Evolutionary conservation across 371 early-diverging fungal species (phyloP), one percentile per base, ranked within the genome.

Genomic region (Lichtheimia ramosa): DNA sequence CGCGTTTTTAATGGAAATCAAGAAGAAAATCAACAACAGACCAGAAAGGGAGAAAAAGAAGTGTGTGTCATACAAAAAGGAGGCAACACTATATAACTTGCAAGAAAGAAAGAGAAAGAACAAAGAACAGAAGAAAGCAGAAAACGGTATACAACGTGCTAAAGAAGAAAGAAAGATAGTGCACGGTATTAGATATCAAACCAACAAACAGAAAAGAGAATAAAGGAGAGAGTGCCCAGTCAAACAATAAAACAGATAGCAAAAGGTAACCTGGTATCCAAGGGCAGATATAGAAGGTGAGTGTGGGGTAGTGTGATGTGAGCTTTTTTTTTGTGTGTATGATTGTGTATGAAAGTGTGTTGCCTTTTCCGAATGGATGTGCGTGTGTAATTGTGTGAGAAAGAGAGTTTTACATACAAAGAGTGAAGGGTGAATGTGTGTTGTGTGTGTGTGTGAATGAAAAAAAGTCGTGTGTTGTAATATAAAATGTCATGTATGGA

Each of bases 281-380:
- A 46, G 46, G 27, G 7, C 23, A 27, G 51, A 27, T 51, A 51
- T 51, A 51, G 25, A 51, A 51, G 23, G 16, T 27, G 27, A 51
- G 23, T 21, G 21, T n/a, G 20, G 13, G 20, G 13, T 18, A 48
- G 48, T 48, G 51, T 8, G 24, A 27, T 51, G 34, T 34, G 34
- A 34, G 34, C 34, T 34, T 34, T 34, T 34, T 34, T 34, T 34
- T 34, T 34, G 27, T 51, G 25, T 51, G 25, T 51, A 28, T 51
- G 20, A 15, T 14, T 25, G 25, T 15, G 4, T 25, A 28, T 51
- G 20, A 12, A 5, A 23, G 23, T 49, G 20, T 20, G 51, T 43
- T 53, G 18, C 48, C 54, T 4, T 23, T 43, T 62, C 40, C 39
- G 52, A 41, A 53, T 59, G 59, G 23, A 50, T 52, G 28, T 52